Evolutionary conservation across 106 monocot genomes (phyloP), one percentile per base, ranked within the genome.

Genomic region (Agapanthus africanus): DNA sequence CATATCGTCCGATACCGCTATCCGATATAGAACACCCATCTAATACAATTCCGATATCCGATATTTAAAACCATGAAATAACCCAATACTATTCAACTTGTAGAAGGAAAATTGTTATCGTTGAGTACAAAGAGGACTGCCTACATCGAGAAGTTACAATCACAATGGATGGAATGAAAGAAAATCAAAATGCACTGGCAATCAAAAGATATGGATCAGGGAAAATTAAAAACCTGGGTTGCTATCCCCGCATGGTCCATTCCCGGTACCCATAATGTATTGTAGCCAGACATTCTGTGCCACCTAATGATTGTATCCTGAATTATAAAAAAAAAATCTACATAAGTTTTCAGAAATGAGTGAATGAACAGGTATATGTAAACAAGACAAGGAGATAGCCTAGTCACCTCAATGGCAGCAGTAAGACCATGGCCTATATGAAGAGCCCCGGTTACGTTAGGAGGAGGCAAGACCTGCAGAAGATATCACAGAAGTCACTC

Each of bases 241-340:
- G 99, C 87, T 75, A 99, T 99, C 40, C 99, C 93, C 65, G 99
- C 99, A 85, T 99, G 99, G 73, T 99, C 99, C 90, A 99, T 93
- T 66, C 99, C 93, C 37, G 99, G 99, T n/a, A 99, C 89, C 99
- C 99, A 99, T 61, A 99, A 77, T 30, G 87, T 64, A 76, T 93
- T 99, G 52, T 87, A 87, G 26, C 99, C 99, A 19, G 93, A 99
- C 99, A 99, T 99, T 74, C 90, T 82, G 42, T 80, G 68, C 84
- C 87, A 99, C 3, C 99, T 70, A 37, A 93, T 90, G 63, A 93
- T 78, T 46, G 78, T 65, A 77, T 99, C 99, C 99, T 99, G 82
- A 15, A 74, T 63, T 7, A 75, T 26, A 54, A 10, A 72, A 78
- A 38, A 42, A 21, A 34, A 64, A 18, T 0, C 30, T 30, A 30